Evolutionary conservation across 805 yeast species (phyloP), one percentile per base, ranked within the genome.

Genomic region (Komagataella pseudopastoris): DNA sequence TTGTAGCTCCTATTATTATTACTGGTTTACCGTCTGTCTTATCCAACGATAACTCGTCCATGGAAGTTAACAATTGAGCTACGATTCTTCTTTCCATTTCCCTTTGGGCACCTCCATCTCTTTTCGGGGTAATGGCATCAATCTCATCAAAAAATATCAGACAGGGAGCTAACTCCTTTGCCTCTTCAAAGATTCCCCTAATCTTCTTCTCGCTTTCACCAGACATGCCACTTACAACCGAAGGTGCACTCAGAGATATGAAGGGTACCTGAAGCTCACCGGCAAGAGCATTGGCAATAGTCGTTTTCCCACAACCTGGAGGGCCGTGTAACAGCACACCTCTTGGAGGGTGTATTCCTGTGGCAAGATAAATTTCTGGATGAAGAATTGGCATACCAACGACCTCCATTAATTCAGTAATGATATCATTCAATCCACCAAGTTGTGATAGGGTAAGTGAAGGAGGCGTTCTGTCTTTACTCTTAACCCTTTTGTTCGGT

Each of bases 1-100:
- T 93, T 0, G 99, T 93, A 1, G 99, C 99, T 39, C 98, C 99
- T 23, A 93, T 81, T 0, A 93, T 84, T 55, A 93, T 84, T 1
- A 93, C 96, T 0, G 98, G 97, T 55, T 85, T 86, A 1, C 96
- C 96, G 50, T 77, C 85, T 0, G 97, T 91, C 56, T 90, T 89
- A 46, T 85, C 95, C 54, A 91, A 68, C 1, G 95, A 76, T 45
- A 93, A 68, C 61, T 89, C 96, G 67, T 93, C 99, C 86, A 93
- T 90, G 24, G 95, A 83, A 0, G 99, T 93, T 46, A 93, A 72
- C 55, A 93, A 72, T 63, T 93, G 99, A 0, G 98, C 98, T 1
- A 93, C 99, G 30, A 93, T 91, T 63, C 99, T 76, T 58, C 93
- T 78, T 64, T 93, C 99, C 98, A 93, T 93, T 68, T 93, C 99